Evolutionary conservation across 164 flowering plant genomes (phyloP), one percentile per base, ranked within the genome.

Genomic region (Echeveria elegans): DNA sequence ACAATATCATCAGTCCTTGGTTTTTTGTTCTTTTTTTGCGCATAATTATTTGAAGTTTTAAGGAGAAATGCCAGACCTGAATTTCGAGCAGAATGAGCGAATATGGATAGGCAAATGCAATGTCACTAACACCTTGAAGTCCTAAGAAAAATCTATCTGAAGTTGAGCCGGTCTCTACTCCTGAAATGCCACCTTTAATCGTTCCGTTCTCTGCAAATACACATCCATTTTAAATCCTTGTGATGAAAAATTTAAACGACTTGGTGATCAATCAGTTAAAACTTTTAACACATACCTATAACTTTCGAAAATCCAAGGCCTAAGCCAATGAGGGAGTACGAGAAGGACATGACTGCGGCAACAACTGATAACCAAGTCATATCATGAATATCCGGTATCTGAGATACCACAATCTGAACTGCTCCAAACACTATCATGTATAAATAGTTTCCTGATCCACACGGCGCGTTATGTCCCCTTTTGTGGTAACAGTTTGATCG

Each of bases 311-410:
- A 59, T 26, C 85, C 85, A 56, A 85, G 83, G 18, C 68, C 83
- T 8, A 77, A 40, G 45, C 87, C 89, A 41, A 83, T 82, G 62
- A 60, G 70, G 21, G 96, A 69, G 73, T 89, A 89, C 38, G 75
- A 69, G 70, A 87, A 85, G 66, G 96, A 87, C 96, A 87, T 89
- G 71, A 82, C 53, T 23, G 92, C 86, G 1, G 96, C 93, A 10
- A 87, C 62, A 36, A 80, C 30, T 8, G 96, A 89, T 15, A 92
- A 83, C 92, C 92, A 86, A 31, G 38, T 77, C 81, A 84, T 86
- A 69, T 83, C 68, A 41, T 82, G 88, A 47, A 89, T 82, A 74
- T 88, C 72, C 5, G 95, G 96, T 23, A 88, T 88, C 66, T 85
- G 95, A 37, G 96, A 92, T 71, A 79, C 70, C 3, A 82, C 29